Conservation (phyloP, 116 monocot genomes). For the Posidonia oceanica region DNA sequence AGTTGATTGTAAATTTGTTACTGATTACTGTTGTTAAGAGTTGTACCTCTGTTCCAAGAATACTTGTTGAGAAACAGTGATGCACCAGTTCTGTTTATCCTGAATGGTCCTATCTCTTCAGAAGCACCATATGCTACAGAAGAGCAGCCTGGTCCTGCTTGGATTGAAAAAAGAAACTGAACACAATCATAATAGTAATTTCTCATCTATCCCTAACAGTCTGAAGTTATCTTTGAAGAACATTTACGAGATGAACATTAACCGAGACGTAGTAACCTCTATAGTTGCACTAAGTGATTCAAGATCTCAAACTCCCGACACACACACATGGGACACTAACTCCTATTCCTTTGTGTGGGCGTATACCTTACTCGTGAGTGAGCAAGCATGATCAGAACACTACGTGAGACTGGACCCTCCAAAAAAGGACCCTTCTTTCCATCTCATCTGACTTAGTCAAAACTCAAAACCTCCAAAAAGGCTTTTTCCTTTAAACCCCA, state of each 20-base stretch:
- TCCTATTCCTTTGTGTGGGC: no score
- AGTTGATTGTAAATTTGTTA: background rate
- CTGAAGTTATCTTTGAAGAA: no score
- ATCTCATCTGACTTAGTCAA: background rate
- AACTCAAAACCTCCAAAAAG: slow-evolving; percentile 1
- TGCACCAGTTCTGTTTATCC: slow-evolving; percentile 63
- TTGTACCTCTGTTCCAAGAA: slow-evolving; percentile 85
- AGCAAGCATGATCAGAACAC: background rate
- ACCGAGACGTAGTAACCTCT: no score
- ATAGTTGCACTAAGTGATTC: no score
- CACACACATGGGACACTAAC: no score
- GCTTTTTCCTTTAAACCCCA: background rate
- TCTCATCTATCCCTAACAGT: no score
- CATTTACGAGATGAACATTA: no score
- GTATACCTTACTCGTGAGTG: background rate
- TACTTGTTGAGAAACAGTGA: slow-evolving; percentile 79
- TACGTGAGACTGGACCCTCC: no score
- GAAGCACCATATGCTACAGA: slow-evolving; percentile 96
- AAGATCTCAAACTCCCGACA: no score
- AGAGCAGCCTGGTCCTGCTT: slow-evolving; percentile 88
- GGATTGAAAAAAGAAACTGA: background rate
- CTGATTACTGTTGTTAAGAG: background rate
- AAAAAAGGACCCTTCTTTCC: background rate
- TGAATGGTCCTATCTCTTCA: slow-evolving; percentile 92
- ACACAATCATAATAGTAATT: background rate